Conservation (phyloP, 129 eudicot species). For the Scalesia atractyloides region DNA sequence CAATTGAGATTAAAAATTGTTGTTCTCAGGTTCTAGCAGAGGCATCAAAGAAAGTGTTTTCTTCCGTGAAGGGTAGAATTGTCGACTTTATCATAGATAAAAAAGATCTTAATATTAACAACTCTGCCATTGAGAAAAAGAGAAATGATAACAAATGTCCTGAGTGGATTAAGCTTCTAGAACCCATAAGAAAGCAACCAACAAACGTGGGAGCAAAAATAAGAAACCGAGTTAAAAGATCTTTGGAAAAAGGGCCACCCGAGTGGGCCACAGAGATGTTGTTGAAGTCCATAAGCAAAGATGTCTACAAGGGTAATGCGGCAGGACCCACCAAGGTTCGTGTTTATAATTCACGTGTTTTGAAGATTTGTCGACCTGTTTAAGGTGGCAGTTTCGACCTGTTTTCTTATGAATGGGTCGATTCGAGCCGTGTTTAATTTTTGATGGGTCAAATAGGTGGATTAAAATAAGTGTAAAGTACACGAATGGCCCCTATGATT, state of each 20-base stretch:
- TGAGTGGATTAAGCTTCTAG: conserved; percentile 83
- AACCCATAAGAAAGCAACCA: conserved; percentile 85
- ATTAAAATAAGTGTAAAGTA: too few species aligned
- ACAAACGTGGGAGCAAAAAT: conserved; percentile 96
- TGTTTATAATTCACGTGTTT: conserved; percentile 3
- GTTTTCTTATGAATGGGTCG: not conserved
- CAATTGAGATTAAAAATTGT: conserved; percentile 18
- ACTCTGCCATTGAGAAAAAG: conserved; percentile 35
- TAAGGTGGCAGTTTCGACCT: not conserved
- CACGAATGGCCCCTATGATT: too few species aligned
- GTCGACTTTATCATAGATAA: conserved; percentile 39
- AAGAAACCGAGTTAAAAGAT: conserved; percentile 61
- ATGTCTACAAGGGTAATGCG: conserved; percentile 96
- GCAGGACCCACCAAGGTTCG: conserved; percentile 98
- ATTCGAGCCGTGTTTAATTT: not conserved
- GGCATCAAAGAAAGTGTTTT: conserved; percentile 68
- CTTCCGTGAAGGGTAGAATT: conserved; percentile 49
- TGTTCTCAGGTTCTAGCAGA: conserved; percentile 82
- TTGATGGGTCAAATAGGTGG: not conserved
- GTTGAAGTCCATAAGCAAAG: conserved; percentile 83
- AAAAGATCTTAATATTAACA: conserved; percentile 45
- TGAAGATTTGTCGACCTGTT: not conserved
- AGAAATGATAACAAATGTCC: conserved; percentile 46
- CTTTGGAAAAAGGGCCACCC: conserved; percentile 75
- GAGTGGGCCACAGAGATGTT: conserved; percentile 78